These are phyloP conservation scores for Mercurialis annua DNA, from an alignment of 345 rosid genomes.

Conservation along the genomic window DNA sequence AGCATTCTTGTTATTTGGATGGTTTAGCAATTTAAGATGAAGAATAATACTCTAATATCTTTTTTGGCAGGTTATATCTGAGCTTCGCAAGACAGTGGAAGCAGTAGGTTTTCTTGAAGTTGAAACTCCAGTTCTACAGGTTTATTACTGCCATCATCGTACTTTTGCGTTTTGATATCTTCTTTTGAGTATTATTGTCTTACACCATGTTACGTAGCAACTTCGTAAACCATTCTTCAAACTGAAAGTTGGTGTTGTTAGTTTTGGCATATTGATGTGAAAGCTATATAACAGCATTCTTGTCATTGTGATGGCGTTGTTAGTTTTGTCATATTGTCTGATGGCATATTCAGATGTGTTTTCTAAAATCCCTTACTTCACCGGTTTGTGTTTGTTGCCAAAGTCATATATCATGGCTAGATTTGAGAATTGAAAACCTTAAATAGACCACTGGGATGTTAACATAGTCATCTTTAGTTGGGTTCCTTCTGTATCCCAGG, in stretches of 20 bases:
- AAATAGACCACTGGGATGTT: neutral
- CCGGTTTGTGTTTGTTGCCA: neutral
- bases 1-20: neutral
- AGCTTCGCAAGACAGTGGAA: slow-evolving; percentile 83
- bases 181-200: neutral
- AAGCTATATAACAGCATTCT: neutral
- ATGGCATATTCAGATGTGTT: neutral
- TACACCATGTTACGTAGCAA: neutral
- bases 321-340: too few relatives aligned
- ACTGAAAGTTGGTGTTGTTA: slow-evolving; percentile 1
- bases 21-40: slow-evolving; percentile 6
- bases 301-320: too few relatives aligned
- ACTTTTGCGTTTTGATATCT: slow-evolving; percentile 6
- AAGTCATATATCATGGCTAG: neutral
- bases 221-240: neutral
- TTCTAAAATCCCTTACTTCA: neutral
- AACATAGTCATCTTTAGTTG: neutral
- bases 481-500: neutral
- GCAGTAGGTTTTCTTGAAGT: slow-evolving; percentile 80
- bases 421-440: neutral
- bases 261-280: neutral
- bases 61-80: slow-evolving; percentile 64
- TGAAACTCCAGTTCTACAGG: slow-evolving; percentile 98
- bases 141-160: slow-evolving; percentile 34
- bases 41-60: slow-evolving; percentile 7